Conservation (phyloP, 2,329 filamentous ascomycete genomes). For the Diaporthe sp. region DNA sequence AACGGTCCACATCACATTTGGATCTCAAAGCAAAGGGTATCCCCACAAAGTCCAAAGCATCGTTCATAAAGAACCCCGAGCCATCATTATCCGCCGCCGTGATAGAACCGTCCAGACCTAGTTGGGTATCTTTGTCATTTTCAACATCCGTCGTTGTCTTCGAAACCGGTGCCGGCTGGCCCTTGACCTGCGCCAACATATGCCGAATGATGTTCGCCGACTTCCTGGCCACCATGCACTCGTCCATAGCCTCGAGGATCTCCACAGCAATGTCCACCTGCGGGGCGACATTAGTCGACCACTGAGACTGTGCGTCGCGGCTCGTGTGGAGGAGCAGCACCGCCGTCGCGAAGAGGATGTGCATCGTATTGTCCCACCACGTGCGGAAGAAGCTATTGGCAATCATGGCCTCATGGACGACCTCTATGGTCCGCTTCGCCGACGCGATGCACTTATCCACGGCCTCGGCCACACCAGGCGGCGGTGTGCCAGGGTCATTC, state of each 20-base stretch:
- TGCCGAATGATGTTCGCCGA: conserved; percentile 1
- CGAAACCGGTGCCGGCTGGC: background rate
- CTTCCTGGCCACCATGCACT: conserved; percentile 1
- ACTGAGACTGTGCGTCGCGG: background rate
- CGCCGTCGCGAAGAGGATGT: conserved; percentile 11
- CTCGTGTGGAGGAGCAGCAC: background rate
- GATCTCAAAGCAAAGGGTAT: background rate
- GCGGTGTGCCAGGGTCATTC: no score
- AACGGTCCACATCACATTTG: background rate
- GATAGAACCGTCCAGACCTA: background rate
- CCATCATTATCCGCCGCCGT: background rate
- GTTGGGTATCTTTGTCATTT: background rate
- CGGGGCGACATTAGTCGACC: background rate
- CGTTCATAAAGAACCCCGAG: background rate
- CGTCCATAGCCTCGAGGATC: conserved; percentile 7
- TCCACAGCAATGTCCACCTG: background rate
- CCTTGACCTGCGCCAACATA: conserved; percentile 3
- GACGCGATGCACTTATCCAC: conserved; percentile 12
- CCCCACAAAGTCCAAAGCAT: background rate
- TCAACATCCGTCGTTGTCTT: background rate
- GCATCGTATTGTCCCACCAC: conserved; percentile 13
- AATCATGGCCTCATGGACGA: background rate
- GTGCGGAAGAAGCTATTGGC: background rate
- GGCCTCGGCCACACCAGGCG: background rate
- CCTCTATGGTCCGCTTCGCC: background rate